A percentile compares a stretch with the other conserved stretches of the same genome.
Evolutionary conservation across 495 filamentous ascomycete genomes (phyloP).

Genomic region (Penicillium waksmanii): DNA sequence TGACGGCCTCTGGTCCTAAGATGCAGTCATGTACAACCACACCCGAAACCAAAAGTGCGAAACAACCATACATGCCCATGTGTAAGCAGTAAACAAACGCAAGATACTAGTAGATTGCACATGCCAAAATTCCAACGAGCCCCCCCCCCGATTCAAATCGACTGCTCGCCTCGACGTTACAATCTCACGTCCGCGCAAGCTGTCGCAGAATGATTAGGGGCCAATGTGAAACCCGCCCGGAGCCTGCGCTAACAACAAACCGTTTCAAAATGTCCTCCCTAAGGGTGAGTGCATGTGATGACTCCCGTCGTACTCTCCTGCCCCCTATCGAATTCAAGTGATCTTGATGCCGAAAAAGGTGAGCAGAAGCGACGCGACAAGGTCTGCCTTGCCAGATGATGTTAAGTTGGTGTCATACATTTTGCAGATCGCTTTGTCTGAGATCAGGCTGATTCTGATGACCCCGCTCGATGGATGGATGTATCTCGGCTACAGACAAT

Average conservation of each 20-base stretch:
- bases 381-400: no score
- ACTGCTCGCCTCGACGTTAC: neutral
- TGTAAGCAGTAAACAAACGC: no score
- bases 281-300: neutral
- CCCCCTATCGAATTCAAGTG: no score
- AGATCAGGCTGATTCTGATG: neutral
- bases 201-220: constrained; percentile 5
- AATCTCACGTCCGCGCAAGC: constrained; percentile 7
- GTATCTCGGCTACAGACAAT: neutral
- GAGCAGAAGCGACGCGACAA: neutral
- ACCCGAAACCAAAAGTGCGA: no score
- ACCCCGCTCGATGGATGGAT: neutral
- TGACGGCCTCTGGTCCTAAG: neutral
- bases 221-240: constrained; percentile 1
- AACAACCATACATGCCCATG: no score
- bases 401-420: neutral
- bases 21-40: neutral
- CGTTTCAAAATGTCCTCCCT: neutral
- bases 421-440: neutral
- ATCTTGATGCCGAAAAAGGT: neutral
- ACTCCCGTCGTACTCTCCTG: no score
- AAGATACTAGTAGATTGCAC: neutral
- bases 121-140: neutral
- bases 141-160: neutral
- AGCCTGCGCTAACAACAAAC: neutral